Evolutionary conservation across 1,284 basidiomycete species (phyloP).

Genomic region (Cutaneotrichosporon cavernicola): DNA sequence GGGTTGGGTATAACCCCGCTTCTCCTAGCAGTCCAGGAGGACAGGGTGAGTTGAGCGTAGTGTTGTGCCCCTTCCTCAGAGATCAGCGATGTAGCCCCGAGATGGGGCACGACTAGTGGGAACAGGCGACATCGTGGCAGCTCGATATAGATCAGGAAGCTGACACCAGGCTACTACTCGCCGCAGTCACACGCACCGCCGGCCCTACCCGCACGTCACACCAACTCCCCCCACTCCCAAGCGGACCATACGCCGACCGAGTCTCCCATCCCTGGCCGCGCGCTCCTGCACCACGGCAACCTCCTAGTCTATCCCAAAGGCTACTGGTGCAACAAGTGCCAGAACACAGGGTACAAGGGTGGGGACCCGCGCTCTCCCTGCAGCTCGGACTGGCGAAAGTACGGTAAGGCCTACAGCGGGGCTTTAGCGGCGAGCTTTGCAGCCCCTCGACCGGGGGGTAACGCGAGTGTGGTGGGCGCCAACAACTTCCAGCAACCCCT

Average conservation of each 20-base stretch:
- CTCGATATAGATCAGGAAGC: neutral
- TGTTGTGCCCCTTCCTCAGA: neutral
- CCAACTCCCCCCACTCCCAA: neutral
- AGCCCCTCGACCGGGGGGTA: conserved; percentile 24
- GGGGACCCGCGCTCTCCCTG: conserved; percentile 44
- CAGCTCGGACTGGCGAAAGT: conserved; percentile 48
- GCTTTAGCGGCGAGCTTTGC: conserved; percentile 46
- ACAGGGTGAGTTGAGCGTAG: neutral
- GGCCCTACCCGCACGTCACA: conserved; percentile 15
- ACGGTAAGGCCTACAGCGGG: conserved; percentile 47
- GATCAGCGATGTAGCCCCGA: neutral
- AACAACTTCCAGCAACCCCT: conserved; percentile 47
- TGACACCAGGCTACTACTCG: conserved; percentile 6
- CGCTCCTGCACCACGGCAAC: conserved; percentile 43
- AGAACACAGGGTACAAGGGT: conserved; percentile 51
- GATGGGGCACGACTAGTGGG: too few species aligned
- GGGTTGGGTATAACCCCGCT: conserved; percentile 37
- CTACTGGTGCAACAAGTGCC: conserved; percentile 45
- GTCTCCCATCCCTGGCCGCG: conserved; percentile 45
- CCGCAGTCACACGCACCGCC: conserved; percentile 11
- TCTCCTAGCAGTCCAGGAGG: neutral
- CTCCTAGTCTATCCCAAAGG: conserved; percentile 50
- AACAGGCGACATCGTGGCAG: too few species aligned
- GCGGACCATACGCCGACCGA: conserved; percentile 39
- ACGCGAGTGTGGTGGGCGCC: conserved; percentile 32